Evolutionary conservation across 352 stramenopile genomes (phyloP).

Genomic region (Phytophthora ramorum): DNA sequence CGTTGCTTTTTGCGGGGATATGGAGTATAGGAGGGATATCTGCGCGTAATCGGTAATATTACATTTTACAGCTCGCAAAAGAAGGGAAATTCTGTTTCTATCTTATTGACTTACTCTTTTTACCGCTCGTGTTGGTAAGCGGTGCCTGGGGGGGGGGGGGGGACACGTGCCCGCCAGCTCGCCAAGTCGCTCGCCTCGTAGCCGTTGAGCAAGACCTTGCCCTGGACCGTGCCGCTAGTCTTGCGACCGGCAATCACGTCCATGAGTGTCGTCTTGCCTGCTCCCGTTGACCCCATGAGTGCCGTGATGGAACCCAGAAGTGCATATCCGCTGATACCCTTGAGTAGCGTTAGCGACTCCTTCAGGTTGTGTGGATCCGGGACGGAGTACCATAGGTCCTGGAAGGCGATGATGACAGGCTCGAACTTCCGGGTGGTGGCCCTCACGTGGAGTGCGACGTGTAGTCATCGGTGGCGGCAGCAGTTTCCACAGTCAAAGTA

Average conservation of each 20-base stretch:
- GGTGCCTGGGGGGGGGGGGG: too few relatives aligned
- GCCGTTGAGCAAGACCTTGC: constrained; percentile 61
- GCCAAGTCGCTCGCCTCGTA: constrained; percentile 39
- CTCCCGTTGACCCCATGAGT: constrained; percentile 61
- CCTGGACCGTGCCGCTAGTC: constrained; percentile 68
- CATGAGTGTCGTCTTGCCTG: constrained; percentile 92
- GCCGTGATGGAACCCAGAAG: constrained; percentile 53
- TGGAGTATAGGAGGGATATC: too few relatives aligned
- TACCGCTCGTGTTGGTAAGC: too few relatives aligned
- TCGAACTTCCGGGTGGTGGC: constrained; percentile 18
- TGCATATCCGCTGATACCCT: constrained; percentile 49
- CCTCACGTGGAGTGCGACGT: constrained; percentile 10
- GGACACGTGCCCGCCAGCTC: too few relatives aligned
- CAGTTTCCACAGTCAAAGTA: constrained; percentile 3
- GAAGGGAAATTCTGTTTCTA: too few relatives aligned
- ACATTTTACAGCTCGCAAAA: too few relatives aligned
- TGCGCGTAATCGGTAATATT: too few relatives aligned
- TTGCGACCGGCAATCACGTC: constrained; percentile 94
- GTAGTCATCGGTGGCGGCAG: constrained; percentile 8
- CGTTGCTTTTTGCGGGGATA: too few relatives aligned
- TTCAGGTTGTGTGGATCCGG: constrained; percentile 40
- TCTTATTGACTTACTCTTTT: too few relatives aligned
- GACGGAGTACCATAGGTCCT: too few relatives aligned
- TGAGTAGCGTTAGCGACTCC: constrained; percentile 71
- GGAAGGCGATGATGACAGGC: constrained; percentile 37